Conservation (phyloP, 2,329 filamentous ascomycete genomes). For the Westerdykella sp. region DNA sequence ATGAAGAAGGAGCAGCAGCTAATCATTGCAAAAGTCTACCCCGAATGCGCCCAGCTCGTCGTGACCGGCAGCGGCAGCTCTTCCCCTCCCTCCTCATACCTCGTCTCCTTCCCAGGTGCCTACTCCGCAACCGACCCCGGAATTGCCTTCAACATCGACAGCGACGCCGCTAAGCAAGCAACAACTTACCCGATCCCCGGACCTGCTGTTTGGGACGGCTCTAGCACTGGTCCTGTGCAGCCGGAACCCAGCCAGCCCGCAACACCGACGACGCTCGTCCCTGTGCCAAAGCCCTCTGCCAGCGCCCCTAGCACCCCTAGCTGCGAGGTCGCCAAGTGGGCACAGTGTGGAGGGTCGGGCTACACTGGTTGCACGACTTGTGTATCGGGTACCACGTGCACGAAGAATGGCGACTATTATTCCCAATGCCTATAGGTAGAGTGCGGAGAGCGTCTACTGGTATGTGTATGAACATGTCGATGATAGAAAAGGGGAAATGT, state of each 20-base stretch:
- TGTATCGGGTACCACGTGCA: constrained; percentile 17
- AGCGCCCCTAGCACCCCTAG: constrained; percentile 5
- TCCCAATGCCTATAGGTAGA: constrained; percentile 17
- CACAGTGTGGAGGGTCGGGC: constrained; percentile 19
- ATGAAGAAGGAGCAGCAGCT: constrained; percentile 15
- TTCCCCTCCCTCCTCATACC: constrained; percentile 34
- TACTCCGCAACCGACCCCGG: constrained; percentile 42
- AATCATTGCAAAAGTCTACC: constrained; percentile 44
- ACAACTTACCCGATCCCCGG: constrained; percentile 25
- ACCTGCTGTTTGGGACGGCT: constrained; percentile 21
- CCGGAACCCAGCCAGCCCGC: constrained; percentile 1
- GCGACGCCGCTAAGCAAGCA: constrained; percentile 17
- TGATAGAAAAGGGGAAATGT: no score
- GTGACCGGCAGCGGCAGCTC: constrained; percentile 46
- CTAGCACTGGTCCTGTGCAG: constrained; percentile 8
- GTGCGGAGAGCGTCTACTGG: no score
- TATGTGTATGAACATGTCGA: no score
- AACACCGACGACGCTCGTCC: constrained; percentile 15
- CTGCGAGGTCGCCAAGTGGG: constrained; percentile 13
- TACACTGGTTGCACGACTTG: constrained; percentile 20
- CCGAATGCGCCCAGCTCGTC: constrained; percentile 51
- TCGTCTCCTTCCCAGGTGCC: constrained; percentile 41
- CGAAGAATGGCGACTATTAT: constrained; percentile 20
- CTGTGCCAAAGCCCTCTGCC: constrained; percentile 9
- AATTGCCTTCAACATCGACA: constrained; percentile 34